Evolutionary conservation across 2,329 filamentous ascomycete genomes (phyloP).

Genomic region (Arthroderma sp.): DNA sequence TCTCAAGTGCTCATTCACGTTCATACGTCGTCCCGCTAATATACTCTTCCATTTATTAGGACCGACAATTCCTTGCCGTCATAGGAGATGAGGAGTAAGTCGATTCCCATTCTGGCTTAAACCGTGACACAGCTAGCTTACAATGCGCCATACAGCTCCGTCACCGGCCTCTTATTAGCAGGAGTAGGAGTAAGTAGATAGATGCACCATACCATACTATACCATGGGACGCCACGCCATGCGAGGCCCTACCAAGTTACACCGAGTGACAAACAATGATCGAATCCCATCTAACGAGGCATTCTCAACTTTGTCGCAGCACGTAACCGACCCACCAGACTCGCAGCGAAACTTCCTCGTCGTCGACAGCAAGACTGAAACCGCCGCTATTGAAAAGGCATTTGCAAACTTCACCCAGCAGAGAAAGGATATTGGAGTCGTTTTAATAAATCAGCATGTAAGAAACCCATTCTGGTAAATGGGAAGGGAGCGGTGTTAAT

Average conservation of each 20-base stretch:
- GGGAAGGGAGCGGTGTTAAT: too few species aligned
- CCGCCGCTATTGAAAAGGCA: conserved; percentile 68
- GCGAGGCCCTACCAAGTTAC: neutral
- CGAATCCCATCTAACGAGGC: neutral
- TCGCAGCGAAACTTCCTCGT: conserved; percentile 96
- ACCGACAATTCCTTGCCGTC: conserved; percentile 90
- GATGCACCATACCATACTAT: neutral
- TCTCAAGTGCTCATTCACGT: too few species aligned
- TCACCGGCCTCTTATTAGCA: conserved; percentile 86
- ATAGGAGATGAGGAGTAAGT: conserved; percentile 77
- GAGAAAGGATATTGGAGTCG: conserved; percentile 90
- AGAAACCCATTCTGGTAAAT: conserved; percentile 12
- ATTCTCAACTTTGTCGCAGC: conserved; percentile 38
- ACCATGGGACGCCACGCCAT: neutral
- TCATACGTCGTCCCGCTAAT: neutral
- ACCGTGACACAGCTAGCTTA: neutral
- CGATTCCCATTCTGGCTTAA: neutral
- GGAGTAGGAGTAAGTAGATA: conserved; percentile 66
- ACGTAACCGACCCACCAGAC: conserved; percentile 79
- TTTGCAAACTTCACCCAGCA: conserved; percentile 81
- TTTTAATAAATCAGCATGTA: conserved; percentile 97
- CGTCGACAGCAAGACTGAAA: conserved; percentile 88
- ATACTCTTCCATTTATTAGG: conserved; percentile 31
- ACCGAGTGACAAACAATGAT: neutral
- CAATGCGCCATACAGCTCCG: conserved; percentile 49